Percentiles rank a stretch among this genome's conserved stretches.
Evolutionary conservation across 2,329 filamentous ascomycete species (phyloP).

Genomic region (Microdochium nivale): DNA sequence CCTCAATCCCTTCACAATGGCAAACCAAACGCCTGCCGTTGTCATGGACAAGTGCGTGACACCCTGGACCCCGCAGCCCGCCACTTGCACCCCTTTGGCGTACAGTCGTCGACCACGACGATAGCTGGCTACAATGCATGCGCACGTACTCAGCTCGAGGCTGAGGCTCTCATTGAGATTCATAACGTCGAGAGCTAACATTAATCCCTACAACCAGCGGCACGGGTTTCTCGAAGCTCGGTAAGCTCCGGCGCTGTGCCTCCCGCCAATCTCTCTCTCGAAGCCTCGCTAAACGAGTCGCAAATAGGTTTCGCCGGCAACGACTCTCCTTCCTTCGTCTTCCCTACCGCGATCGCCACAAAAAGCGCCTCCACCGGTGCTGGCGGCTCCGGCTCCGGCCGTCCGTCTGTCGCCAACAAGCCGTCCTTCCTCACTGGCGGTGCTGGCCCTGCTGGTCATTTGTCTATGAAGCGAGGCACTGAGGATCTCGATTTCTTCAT

Average conservation of each 20-base stretch:
- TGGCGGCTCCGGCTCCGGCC: constrained; percentile 73
- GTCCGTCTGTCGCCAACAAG: constrained; percentile 87
- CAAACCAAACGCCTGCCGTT: constrained; percentile 98
- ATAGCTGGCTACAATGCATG: constrained; percentile 12
- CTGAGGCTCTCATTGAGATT: constrained; percentile 9
- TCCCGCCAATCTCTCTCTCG: constrained; percentile 9
- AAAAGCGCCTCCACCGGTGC: constrained; percentile 67
- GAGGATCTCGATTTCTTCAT: constrained; percentile 99
- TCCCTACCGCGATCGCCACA: constrained; percentile 95
- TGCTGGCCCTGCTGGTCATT: constrained; percentile 70
- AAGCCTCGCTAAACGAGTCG: neutral
- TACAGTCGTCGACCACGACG: constrained; percentile 10
- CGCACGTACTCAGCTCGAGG: constrained; percentile 11
- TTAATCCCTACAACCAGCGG: constrained; percentile 54
- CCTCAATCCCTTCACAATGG: constrained; percentile 52
- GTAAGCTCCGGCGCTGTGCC: constrained; percentile 42
- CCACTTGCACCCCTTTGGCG: constrained; percentile 7
- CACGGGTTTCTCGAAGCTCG: constrained; percentile 98
- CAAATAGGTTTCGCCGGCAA: constrained; percentile 89
- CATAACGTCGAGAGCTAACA: constrained; percentile 25
- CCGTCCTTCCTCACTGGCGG: constrained; percentile 91
- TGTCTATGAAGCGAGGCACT: constrained; percentile 88
- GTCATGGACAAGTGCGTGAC: constrained; percentile 99
- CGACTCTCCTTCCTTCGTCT: constrained; percentile 98
- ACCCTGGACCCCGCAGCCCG: constrained; percentile 15